These are phyloP conservation scores for Yamadazyma ubonensis DNA, from an alignment of 805 yeast genomes.

Conservation along the genomic window DNA sequence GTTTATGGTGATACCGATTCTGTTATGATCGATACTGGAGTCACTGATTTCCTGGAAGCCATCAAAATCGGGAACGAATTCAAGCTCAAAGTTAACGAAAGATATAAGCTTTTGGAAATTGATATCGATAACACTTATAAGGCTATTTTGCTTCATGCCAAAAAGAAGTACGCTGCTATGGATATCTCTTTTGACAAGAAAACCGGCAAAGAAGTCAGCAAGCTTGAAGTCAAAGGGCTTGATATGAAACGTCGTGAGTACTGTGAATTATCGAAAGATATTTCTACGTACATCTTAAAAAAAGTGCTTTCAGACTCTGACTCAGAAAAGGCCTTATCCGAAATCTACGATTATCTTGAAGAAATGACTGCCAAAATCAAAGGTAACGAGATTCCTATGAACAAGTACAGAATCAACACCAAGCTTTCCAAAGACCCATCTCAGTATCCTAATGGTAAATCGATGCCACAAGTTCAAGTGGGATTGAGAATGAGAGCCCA, in stretches of 20 bases:
- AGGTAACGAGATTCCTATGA: constrained; percentile 59
- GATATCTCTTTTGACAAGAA: constrained; percentile 50
- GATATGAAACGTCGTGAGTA: constrained; percentile 97
- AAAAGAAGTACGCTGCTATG: constrained; percentile 96
- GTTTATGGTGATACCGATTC: constrained; percentile 99
- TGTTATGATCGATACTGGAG: constrained; percentile 94
- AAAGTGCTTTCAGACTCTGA: constrained; percentile 71
- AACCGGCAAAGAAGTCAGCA: constrained; percentile 52
- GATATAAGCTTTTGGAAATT: constrained; percentile 83
- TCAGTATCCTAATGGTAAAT: constrained; percentile 76
- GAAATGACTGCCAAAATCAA: constrained; percentile 57
- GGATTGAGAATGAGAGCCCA: constrained; percentile 77
- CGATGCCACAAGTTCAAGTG: constrained; percentile 87
- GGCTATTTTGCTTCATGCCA: constrained; percentile 81
- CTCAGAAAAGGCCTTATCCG: constrained; percentile 70
- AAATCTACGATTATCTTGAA: constrained; percentile 70
- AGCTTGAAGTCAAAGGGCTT: constrained; percentile 89
- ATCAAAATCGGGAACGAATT: constrained; percentile 80
- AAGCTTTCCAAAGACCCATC: constrained; percentile 85
- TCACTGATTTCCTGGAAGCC: constrained; percentile 67
- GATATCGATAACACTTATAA: constrained; percentile 94
- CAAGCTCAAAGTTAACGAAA: constrained; percentile 81
- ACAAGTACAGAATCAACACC: constrained; percentile 78
- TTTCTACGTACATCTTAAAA: constrained; percentile 71
- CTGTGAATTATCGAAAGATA: constrained; percentile 88